Evolutionary conservation across 352 stramenopile genomes (phyloP).

Genomic region (Phytophthora macrochlamydospora): DNA sequence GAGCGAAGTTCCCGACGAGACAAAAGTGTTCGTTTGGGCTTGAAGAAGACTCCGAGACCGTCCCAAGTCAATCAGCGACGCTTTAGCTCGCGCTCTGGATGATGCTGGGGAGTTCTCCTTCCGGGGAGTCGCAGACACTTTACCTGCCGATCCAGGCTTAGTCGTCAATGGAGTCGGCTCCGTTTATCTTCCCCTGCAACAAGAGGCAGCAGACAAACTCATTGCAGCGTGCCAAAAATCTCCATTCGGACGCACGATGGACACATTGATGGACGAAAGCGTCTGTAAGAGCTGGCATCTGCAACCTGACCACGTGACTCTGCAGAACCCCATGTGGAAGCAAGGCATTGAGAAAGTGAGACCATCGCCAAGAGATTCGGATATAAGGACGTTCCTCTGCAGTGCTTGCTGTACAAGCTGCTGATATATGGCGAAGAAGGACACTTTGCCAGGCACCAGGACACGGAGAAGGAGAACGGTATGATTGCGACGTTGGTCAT

Average conservation of each 20-base stretch:
- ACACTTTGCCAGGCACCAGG: constrained; percentile 42
- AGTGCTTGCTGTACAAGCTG: constrained; percentile 38
- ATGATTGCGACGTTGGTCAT: constrained; percentile 52
- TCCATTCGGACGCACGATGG: not conserved
- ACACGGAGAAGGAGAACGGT: constrained; percentile 50
- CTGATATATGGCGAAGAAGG: constrained; percentile 40
- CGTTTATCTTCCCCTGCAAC: constrained; percentile 5
- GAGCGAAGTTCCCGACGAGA: not conserved
- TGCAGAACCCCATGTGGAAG: constrained; percentile 6
- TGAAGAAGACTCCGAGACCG: not conserved
- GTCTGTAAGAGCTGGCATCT: constrained; percentile 16
- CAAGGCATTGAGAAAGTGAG: not conserved
- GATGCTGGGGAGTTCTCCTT: constrained; percentile 4
- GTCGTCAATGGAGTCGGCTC: constrained; percentile 10
- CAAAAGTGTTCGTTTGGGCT: not conserved
- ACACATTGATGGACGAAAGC: constrained; percentile 6
- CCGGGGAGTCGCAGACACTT: not conserved
- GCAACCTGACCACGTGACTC: not conserved
- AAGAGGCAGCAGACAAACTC: not conserved
- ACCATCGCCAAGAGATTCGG: constrained; percentile 2
- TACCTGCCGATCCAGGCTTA: constrained; percentile 2
- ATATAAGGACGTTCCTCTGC: constrained; percentile 6
- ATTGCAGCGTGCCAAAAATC: constrained; percentile 22
- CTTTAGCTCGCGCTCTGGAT: not conserved
- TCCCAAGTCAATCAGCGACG: not conserved